These are phyloP conservation scores for Symbiodinium natans DNA, from an alignment of 73 alveolate species.

Conservation along the genomic window DNA sequence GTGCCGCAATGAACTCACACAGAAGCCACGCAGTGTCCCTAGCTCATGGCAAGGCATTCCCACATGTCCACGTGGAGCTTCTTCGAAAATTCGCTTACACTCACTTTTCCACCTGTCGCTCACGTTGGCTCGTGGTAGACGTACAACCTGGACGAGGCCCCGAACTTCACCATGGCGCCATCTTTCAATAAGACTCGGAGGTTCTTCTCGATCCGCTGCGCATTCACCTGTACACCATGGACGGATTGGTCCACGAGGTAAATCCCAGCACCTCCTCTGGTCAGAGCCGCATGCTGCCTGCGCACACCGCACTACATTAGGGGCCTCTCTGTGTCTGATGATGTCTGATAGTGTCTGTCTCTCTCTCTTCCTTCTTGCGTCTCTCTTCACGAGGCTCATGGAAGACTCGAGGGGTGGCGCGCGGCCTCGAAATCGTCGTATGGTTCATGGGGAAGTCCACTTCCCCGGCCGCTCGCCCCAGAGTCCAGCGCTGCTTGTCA, in stretches of 20 bases:
- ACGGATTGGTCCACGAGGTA: conserved; percentile 26
- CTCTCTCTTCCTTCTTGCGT: too few relatives aligned
- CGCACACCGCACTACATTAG: not conserved
- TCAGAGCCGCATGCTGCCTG: conserved; percentile 71
- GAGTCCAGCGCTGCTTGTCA: conserved; percentile 55
- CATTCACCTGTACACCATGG: conserved; percentile 21
- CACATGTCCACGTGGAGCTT: not conserved
- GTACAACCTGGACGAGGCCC: conserved; percentile 40
- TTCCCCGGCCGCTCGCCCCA: conserved; percentile 67
- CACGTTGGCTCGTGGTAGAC: conserved; percentile 38
- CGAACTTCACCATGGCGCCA: conserved; percentile 18
- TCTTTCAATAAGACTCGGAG: conserved; percentile 35
- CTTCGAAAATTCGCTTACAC: not conserved
- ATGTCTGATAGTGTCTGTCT: not conserved
- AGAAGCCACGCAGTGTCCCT: too few relatives aligned
- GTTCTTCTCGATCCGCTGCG: conserved; percentile 71
- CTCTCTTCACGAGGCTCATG: too few relatives aligned
- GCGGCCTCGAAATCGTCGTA: conserved; percentile 49
- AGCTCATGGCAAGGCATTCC: too few relatives aligned
- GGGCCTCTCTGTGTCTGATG: too few relatives aligned
- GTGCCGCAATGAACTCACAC: too few relatives aligned
- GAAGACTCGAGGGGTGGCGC: too few relatives aligned
- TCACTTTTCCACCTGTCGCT: not conserved
- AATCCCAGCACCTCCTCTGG: conserved; percentile 38
- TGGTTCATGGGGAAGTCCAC: conserved; percentile 61